These are phyloP conservation scores for Croton laevigatus DNA, from an alignment of 441 rosid genomes.

Conservation along the genomic window DNA sequence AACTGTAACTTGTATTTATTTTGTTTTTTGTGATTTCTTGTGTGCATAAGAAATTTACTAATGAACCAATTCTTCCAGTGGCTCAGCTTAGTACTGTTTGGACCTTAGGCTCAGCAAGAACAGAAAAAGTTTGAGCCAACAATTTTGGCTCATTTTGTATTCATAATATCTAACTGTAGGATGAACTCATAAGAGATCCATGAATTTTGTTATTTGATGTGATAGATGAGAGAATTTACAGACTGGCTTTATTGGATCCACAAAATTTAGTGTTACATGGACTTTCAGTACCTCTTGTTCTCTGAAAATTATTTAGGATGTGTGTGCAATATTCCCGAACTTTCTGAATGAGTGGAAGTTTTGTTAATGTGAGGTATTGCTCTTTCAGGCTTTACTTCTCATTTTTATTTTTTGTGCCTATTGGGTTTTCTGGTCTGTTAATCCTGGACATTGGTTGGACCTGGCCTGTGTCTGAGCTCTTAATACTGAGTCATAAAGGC, in stretches of 20 bases:
- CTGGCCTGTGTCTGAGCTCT: neutral
- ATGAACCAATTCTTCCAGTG: conserved; percentile 1
- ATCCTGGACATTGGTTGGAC: neutral
- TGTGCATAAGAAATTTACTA: neutral
- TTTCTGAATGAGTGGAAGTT: neutral
- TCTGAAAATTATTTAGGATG: neutral
- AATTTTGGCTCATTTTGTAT: neutral
- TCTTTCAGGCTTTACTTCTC: neutral
- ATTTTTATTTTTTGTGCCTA: neutral
- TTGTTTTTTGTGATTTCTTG: conserved; percentile 6
- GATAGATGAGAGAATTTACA: neutral
- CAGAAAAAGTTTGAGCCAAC: neutral
- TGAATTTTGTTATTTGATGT: neutral
- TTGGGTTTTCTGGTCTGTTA: neutral
- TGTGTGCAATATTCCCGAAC: neutral
- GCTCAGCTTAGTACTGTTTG: neutral
- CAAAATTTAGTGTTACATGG: neutral
- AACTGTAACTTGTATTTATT: conserved; percentile 16
- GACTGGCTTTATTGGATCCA: neutral
- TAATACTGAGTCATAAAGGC: neutral
- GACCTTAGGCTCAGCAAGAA: neutral
- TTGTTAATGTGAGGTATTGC: neutral
- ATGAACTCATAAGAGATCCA: neutral
- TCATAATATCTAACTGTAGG: neutral
- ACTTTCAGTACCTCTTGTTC: neutral